These are phyloP conservation scores for Mucuna pruriens DNA, from an alignment of 306 rosid species.

Conservation along the genomic window DNA sequence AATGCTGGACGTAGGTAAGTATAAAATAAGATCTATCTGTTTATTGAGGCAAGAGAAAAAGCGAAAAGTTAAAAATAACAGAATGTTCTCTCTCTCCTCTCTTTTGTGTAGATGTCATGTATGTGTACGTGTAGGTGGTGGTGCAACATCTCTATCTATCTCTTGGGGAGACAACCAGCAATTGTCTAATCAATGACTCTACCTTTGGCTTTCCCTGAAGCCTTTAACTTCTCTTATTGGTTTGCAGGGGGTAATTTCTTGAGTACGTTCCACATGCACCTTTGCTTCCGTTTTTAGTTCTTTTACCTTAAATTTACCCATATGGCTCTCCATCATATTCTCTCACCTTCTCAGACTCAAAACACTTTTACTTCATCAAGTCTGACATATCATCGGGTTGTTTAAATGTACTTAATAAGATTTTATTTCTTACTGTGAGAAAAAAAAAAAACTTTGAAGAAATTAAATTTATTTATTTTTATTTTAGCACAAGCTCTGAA, in stretches of 20 bases:
- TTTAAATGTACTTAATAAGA: neutral
- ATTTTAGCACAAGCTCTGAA: too few relatives aligned
- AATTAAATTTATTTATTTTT: too few relatives aligned
- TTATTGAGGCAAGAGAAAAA: neutral
- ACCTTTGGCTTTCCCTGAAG: constrained; percentile 33
- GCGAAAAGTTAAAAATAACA: neutral
- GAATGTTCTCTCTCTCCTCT: constrained; percentile 34
- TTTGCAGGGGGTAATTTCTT: constrained; percentile 49
- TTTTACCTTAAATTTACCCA: constrained; percentile 5
- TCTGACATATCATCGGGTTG: neutral
- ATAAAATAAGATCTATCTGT: neutral
- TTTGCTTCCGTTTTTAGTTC: neutral
- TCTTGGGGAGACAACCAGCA: constrained; percentile 52
- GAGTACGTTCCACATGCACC: constrained; percentile 6
- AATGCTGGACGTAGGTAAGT: constrained; percentile 25
- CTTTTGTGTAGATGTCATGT: neutral
- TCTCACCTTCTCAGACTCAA: neutral
- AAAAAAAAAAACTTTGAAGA: too few relatives aligned
- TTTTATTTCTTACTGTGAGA: neutral
- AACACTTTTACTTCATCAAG: neutral
- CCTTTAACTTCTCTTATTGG: constrained; percentile 30
- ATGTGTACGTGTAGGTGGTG: neutral
- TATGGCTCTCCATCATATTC: neutral
- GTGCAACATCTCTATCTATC: constrained; percentile 35
- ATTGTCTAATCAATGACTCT: constrained; percentile 51